Conservation (phyloP, 768 basidiomycete species). For the Pleurotus tuoliensis region DNA sequence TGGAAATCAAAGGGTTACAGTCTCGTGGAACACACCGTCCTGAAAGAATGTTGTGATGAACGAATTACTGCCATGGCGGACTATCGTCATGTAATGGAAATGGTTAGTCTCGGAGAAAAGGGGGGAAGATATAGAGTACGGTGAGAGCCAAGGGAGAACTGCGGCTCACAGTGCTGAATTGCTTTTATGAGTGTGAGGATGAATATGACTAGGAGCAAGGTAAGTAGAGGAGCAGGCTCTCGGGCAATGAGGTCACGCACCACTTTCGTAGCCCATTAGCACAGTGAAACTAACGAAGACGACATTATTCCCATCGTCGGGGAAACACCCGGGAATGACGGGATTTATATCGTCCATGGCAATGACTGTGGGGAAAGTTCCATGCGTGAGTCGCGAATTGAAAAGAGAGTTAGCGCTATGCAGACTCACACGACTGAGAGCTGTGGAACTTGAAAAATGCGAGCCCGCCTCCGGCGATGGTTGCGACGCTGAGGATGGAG, state of each 20-base stretch:
- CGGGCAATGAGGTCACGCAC: neutral
- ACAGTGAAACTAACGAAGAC: slow-evolving; percentile 11
- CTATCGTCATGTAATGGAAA: neutral
- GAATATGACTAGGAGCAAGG: neutral
- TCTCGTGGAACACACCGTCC: neutral
- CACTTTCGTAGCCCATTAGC: slow-evolving; percentile 8
- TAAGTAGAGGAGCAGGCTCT: neutral
- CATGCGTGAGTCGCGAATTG: neutral
- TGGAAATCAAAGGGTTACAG: neutral
- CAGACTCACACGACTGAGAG: neutral
- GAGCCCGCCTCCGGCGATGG: slow-evolving; percentile 2
- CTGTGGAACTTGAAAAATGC: slow-evolving; percentile 3
- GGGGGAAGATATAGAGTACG: neutral
- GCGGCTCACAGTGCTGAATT: neutral
- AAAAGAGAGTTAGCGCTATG: neutral
- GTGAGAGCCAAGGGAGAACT: too few species aligned
- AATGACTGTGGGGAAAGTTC: slow-evolving; percentile 1
- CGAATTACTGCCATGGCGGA: neutral
- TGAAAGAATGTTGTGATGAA: neutral
- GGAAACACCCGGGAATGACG: slow-evolving; percentile 10
- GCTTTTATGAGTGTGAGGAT: neutral
- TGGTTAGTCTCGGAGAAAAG: neutral
- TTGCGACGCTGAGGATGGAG: neutral
- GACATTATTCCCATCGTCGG: slow-evolving; percentile 10
- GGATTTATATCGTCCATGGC: slow-evolving; percentile 8